A percentile compares a stretch with the other conserved stretches of the same genome.
phyloP scores from a whole-genome alignment of 441 rosid species.

The Euphorbia celastroides region DNA sequence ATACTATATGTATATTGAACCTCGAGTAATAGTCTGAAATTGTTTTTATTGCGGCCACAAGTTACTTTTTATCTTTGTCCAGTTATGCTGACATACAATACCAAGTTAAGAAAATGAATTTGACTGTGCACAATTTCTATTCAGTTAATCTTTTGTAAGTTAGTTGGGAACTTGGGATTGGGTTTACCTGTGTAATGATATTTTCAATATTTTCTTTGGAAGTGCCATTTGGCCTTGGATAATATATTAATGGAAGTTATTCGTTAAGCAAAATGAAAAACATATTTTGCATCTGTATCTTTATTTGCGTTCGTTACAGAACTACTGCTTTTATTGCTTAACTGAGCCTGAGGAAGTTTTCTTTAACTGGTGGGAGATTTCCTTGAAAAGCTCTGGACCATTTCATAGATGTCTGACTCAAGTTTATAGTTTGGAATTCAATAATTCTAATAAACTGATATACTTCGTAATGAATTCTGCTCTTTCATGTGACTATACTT shows the following conservation, averaged over 20 bases:
- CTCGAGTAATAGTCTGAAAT: neutral
- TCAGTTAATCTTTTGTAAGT: neutral
- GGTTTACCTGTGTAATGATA: neutral
- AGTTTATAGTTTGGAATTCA: neutral
- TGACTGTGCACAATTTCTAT: neutral
- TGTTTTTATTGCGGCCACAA: neutral
- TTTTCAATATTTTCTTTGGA: neutral
- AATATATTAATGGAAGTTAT: neutral
- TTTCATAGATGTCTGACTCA: neutral
- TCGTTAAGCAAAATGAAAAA: neutral
- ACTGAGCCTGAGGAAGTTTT: neutral
- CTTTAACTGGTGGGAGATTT: slow-evolving; percentile 5
- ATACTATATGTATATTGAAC: neutral
- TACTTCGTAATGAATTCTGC: neutral
- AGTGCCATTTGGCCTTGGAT: neutral
- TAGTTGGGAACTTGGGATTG: neutral
- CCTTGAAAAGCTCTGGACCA: neutral
- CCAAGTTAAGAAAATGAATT: neutral
- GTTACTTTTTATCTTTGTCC: neutral
- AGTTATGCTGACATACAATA: neutral
- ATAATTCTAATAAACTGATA: neutral
- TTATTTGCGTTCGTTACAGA: neutral
- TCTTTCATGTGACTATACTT: slow-evolving; percentile 6
- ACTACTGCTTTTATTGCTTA: neutral
- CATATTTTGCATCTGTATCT: neutral